Conservation (phyloP, 164 flowering plant genomes). For the Vitis cinerea region DNA sequence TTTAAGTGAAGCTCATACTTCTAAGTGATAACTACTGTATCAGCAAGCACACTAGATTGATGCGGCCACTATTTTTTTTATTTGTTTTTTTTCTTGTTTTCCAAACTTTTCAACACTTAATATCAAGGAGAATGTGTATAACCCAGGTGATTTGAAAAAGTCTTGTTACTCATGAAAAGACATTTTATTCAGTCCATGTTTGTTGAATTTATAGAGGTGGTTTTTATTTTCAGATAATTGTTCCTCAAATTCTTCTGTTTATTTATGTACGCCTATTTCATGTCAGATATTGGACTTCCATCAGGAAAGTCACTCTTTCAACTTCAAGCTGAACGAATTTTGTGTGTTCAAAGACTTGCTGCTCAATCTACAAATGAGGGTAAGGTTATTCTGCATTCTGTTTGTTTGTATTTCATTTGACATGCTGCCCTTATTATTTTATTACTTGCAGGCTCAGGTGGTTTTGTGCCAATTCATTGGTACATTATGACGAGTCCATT, state of each 20-base stretch:
- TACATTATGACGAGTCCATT: conserved; percentile 99
- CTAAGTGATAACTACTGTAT: too few relatives aligned
- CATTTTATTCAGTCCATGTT: background rate
- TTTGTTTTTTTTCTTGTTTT: too few relatives aligned
- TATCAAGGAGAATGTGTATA: too few relatives aligned
- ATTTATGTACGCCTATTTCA: background rate
- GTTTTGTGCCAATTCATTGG: conserved; percentile 76
- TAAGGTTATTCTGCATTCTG: conserved; percentile 24
- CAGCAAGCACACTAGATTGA: too few relatives aligned
- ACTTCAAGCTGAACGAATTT: conserved; percentile 92
- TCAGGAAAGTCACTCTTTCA: conserved; percentile 98
- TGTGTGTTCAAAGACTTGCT: conserved; percentile 84
- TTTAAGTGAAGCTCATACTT: too few relatives aligned
- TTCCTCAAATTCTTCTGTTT: background rate
- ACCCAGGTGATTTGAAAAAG: background rate
- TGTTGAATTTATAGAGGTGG: background rate
- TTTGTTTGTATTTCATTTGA: conserved; percentile 1
- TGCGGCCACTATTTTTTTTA: too few relatives aligned
- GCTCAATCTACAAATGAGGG: conserved; percentile 74
- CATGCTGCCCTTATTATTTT: conserved; percentile 11
- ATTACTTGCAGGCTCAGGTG: conserved; percentile 46
- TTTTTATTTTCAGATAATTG: background rate
- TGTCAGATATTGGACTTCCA: conserved; percentile 91
- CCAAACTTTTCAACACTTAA: too few relatives aligned
- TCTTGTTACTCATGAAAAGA: background rate